Percentiles rank a stretch among this genome's conserved stretches.
Conservation (phyloP, 805 yeast species). For the Yamadazyma akitaensis region DNA sequence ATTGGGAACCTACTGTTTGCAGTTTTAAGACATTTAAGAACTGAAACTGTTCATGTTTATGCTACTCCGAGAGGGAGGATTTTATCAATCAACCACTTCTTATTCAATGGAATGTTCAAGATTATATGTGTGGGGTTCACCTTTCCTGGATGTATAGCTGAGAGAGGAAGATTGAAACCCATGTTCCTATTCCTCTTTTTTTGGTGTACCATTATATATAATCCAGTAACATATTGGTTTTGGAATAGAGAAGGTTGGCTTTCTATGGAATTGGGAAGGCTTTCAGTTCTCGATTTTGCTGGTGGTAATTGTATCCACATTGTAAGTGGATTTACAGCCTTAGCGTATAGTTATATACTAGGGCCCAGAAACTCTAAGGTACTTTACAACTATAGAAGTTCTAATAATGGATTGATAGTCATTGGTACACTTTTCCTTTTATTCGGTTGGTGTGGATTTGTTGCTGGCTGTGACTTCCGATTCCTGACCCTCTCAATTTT, state of each 20-base stretch:
- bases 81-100: slow-evolving; percentile 32
- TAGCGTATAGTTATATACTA: slow-evolving; percentile 40
- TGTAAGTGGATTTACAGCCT: slow-evolving; percentile 44
- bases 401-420: slow-evolving; percentile 31
- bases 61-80: slow-evolving; percentile 39
- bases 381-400: slow-evolving; percentile 32
- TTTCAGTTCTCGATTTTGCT: slow-evolving; percentile 44
- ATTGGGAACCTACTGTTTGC: slow-evolving; percentile 33
- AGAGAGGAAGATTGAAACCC: slow-evolving; percentile 40
- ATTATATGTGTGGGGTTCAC: slow-evolving; percentile 38
- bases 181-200: slow-evolving; percentile 37
- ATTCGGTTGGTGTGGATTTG: slow-evolving; percentile 43
- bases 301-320: slow-evolving; percentile 45
- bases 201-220: slow-evolving; percentile 40
- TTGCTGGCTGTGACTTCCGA: slow-evolving; percentile 42
- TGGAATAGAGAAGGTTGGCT: slow-evolving; percentile 46
- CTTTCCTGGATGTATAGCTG: slow-evolving; percentile 44
- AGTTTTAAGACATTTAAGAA: slow-evolving; percentile 27
- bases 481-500: slow-evolving; percentile 31
- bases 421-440: slow-evolving; percentile 31
- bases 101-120: slow-evolving; percentile 40
- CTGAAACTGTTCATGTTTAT: slow-evolving; percentile 18
- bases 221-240: slow-evolving; percentile 45
- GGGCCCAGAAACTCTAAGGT: slow-evolving; percentile 42
- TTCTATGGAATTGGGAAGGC: slow-evolving; percentile 25